Conservation (phyloP, 139 green algal species). For the Haematococcus sp. region DNA sequence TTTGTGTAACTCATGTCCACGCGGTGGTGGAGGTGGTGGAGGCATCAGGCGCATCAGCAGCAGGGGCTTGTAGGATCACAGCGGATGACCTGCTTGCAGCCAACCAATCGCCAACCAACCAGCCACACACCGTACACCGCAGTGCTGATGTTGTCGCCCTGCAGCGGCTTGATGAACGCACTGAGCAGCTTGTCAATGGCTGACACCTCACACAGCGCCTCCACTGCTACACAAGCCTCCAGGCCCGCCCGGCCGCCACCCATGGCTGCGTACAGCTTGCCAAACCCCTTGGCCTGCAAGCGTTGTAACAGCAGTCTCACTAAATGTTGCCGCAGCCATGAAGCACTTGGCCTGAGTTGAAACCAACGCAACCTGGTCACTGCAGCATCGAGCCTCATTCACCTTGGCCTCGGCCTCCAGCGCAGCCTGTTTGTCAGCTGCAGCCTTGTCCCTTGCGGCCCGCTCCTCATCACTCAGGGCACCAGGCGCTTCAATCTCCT, state of each 20-base stretch:
- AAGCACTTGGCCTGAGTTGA: too few relatives aligned
- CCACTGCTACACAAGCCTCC: constrained; percentile 76
- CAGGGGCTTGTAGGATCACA: too few relatives aligned
- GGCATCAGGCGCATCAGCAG: too few relatives aligned
- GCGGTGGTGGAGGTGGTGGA: too few relatives aligned
- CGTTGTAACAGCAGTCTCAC: too few relatives aligned
- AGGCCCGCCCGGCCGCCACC: constrained; percentile 64
- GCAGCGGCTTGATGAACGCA: constrained; percentile 94
- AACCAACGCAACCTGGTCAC: too few relatives aligned
- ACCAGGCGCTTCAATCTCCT: too few relatives aligned
- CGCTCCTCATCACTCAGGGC: constrained; percentile 60
- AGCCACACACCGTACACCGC: not conserved
- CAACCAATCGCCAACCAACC: too few relatives aligned
- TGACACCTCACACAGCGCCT: constrained; percentile 74
- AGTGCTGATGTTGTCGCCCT: constrained; percentile 69
- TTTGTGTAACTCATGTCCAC: too few relatives aligned
- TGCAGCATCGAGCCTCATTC: constrained; percentile 6
- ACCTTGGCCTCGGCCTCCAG: constrained; percentile 39
- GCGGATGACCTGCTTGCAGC: too few relatives aligned
- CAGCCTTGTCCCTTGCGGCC: constrained; percentile 44
- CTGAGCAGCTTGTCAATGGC: constrained; percentile 94
- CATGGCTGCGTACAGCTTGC: constrained; percentile 78
- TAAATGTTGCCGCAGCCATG: too few relatives aligned
- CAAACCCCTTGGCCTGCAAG: constrained; percentile 53
- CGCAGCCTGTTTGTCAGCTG: constrained; percentile 33